Conservation (phyloP, 2,329 filamentous ascomycete species). For the Pestalotiopsis fici region DNA sequence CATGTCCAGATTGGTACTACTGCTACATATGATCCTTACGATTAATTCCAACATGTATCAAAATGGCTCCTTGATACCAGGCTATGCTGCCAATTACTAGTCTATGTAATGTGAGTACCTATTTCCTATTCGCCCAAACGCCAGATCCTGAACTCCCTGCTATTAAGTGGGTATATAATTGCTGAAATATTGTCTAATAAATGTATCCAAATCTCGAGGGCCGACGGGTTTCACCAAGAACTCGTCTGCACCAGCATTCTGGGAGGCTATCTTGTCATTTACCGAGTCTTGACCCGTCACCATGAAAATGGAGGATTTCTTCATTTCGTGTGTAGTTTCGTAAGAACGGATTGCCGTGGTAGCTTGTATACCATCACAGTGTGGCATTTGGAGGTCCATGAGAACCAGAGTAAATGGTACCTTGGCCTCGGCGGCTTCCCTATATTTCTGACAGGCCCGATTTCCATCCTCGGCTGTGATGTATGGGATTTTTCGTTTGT, state of each 20-base stretch:
- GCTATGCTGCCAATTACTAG: not conserved
- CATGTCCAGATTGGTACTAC: too few relatives aligned
- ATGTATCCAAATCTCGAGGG: slow-evolving; percentile 4
- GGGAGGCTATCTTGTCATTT: slow-evolving; percentile 1
- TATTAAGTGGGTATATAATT: not conserved
- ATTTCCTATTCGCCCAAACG: not conserved
- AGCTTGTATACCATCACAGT: slow-evolving; percentile 9
- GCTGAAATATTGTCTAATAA: slow-evolving; percentile 1
- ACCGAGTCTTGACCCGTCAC: slow-evolving; percentile 11
- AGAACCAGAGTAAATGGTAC: slow-evolving; percentile 8
- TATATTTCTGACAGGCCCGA: not conserved
- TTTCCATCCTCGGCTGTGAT: slow-evolving; percentile 8
- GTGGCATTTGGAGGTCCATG: slow-evolving; percentile 12
- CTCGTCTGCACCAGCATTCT: slow-evolving; percentile 9
- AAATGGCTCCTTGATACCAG: too few relatives aligned
- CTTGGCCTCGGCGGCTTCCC: not conserved
- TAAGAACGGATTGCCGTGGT: slow-evolving; percentile 9
- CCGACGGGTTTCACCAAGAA: slow-evolving; percentile 11
- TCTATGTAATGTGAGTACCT: not conserved
- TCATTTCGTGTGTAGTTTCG: not conserved
- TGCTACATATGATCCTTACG: too few relatives aligned
- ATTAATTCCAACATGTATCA: too few relatives aligned
- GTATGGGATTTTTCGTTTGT: slow-evolving; percentile 9
- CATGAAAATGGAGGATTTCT: slow-evolving; percentile 3
- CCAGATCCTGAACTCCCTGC: not conserved